These are phyloP conservation scores for Elaeis oleifera DNA, from an alignment of 202 grass and related monocot species.

Conservation along the genomic window DNA sequence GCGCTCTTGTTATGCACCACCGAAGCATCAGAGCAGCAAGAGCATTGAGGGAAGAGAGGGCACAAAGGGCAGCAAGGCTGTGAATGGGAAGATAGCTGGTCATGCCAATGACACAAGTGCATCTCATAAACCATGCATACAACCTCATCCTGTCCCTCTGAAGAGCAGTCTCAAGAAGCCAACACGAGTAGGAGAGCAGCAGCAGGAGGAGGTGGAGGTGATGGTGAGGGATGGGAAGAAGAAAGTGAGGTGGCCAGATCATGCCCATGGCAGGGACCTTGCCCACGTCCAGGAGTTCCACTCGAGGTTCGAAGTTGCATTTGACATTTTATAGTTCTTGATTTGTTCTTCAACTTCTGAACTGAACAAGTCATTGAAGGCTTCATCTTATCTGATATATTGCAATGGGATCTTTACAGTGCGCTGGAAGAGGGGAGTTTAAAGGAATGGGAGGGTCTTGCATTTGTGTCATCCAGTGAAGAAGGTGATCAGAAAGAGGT, in stretches of 20 bases:
- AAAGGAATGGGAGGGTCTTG: too few species aligned
- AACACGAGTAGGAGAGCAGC: background rate
- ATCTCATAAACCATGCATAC: background rate
- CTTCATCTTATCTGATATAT: too few species aligned
- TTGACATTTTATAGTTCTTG: too few species aligned
- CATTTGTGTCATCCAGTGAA: too few species aligned
- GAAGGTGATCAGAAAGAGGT: too few species aligned
- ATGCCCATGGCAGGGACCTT: conserved; percentile 36
- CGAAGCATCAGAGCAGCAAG: background rate
- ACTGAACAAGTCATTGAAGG: too few species aligned
- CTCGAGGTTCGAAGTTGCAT: conserved; percentile 12
- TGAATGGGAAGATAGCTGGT: background rate
- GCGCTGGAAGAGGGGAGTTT: too few species aligned
- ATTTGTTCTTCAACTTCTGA: too few species aligned
- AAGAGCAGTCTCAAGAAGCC: conserved; percentile 40
- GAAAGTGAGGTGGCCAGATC: conserved; percentile 32
- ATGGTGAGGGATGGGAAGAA: conserved; percentile 20
- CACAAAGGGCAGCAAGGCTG: background rate
- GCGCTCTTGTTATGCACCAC: conserved; percentile 16
- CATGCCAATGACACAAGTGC: background rate
- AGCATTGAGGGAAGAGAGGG: conserved; percentile 5
- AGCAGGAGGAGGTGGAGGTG: background rate
- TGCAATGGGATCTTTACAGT: too few species aligned
- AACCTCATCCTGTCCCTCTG: conserved; percentile 13
- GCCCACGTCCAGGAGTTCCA: conserved; percentile 31